A percentile compares a stretch with the other conserved stretches of the same genome.
Evolutionary conservation across 179 eudicot species (phyloP).

Genomic region (Silene noctiflora): DNA sequence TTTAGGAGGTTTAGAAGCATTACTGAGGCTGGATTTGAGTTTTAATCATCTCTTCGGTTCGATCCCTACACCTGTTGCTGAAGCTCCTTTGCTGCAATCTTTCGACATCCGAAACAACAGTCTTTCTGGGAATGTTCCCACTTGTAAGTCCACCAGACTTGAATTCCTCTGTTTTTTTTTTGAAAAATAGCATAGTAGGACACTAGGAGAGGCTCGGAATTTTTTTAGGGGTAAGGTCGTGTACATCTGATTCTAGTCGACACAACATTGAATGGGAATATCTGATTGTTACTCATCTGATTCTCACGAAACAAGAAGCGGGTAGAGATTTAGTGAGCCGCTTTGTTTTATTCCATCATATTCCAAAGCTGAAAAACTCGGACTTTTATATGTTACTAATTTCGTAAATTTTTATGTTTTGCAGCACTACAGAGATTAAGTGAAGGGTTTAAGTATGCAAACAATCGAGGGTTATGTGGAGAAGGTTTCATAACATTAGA

Average conservation of each 20-base stretch:
- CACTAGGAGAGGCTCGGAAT: too few relatives aligned
- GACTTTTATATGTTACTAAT: background rate
- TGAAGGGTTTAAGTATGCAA: slow-evolving; percentile 69
- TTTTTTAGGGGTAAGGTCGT: too few relatives aligned
- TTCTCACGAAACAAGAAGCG: too few relatives aligned
- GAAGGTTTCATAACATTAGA: slow-evolving; percentile 47
- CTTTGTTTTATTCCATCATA: too few relatives aligned
- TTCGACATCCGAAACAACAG: slow-evolving; percentile 69
- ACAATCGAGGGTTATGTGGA: slow-evolving; percentile 81
- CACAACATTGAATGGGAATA: too few relatives aligned
- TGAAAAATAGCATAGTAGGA: background rate
- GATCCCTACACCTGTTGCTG: slow-evolving; percentile 65
- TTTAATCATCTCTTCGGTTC: slow-evolving; percentile 79
- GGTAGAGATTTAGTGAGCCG: too few relatives aligned
- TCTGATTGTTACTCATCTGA: too few relatives aligned
- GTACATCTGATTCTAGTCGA: too few relatives aligned
- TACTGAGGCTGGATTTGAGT: slow-evolving; percentile 75
- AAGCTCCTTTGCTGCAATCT: slow-evolving; percentile 61
- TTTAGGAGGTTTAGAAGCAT: slow-evolving; percentile 49
- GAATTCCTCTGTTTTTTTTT: background rate
- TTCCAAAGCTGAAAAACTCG: too few relatives aligned
- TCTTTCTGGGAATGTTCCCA: slow-evolving; percentile 81
- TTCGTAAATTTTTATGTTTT: slow-evolving; percentile 4
- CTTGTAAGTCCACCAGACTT: slow-evolving; percentile 39
- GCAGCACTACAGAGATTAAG: slow-evolving; percentile 66